phyloP scores from a whole-genome alignment of 2,329 filamentous ascomycete genomes.

The Metarhizium album region DNA sequence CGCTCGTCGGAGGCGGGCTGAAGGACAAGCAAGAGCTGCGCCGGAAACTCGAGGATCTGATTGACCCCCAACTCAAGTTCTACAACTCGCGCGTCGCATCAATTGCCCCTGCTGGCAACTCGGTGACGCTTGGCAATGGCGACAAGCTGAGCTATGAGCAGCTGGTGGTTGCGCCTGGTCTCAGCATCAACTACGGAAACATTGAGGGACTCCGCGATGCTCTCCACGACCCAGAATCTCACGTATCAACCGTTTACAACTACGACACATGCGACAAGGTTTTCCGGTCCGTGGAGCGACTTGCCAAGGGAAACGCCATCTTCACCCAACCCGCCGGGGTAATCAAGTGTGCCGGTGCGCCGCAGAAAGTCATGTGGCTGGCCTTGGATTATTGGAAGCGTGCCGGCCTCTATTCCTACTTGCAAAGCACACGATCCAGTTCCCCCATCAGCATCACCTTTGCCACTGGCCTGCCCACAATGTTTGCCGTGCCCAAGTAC shows the following conservation, averaged over 20 bases:
- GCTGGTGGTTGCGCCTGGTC: constrained; percentile 50
- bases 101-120: constrained; percentile 46
- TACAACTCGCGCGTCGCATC: constrained; percentile 41
- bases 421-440: constrained; percentile 14
- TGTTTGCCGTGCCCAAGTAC: constrained; percentile 54
- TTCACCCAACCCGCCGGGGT: constrained; percentile 49
- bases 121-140: constrained; percentile 42
- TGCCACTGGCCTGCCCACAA: constrained; percentile 42
- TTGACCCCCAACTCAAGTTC: constrained; percentile 50
- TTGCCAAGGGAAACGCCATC: constrained; percentile 40
- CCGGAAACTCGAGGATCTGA: constrained; percentile 35
- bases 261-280: constrained; percentile 46
- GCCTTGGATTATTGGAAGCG: constrained; percentile 48
- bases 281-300: constrained; percentile 33
- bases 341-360: constrained; percentile 51
- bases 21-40: constrained; percentile 51
- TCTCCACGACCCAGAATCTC: constrained; percentile 32
- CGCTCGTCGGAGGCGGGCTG: constrained; percentile 54
- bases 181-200: constrained; percentile 37
- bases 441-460: constrained; percentile 42
- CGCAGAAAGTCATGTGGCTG: constrained; percentile 53
- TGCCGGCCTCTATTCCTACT: constrained; percentile 35
- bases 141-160: constrained; percentile 51
- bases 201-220: constrained; percentile 48
- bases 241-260: constrained; percentile 46